Base-by-base conservation (phyloP, 306 rosid genomes). In the Quercus alba region DNA sequence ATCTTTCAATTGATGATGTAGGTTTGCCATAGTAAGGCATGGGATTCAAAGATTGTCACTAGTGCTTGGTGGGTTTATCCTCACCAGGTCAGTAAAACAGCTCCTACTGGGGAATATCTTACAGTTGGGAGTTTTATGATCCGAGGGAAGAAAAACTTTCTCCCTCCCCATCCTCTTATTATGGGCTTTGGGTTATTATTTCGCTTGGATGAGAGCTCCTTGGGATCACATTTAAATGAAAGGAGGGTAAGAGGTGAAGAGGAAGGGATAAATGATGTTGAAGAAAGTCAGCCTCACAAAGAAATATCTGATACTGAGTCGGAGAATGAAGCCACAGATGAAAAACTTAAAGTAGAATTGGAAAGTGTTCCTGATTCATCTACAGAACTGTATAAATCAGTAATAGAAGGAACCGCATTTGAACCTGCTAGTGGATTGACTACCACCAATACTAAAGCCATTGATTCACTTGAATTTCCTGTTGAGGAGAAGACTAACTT, bases 41-140 rank as follows among this genome's bases (percentile, higher is more conserved):
- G 99, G 99, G 97, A 95, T 87, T 91, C 98, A n/a, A 95, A 95
- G 83, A 95, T 95, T 71, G 98, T 95, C 82, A 95, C 98, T 8
- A 95, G 99, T 86, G 98, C 99, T 85, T 95, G 97, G 99, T 95
- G 99, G 97, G 99, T 93, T 87, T 86, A 90, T 85, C 98, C 98
- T 76, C 90, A 91, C 81, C 99, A 95, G 84, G 99, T 95, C 73
- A 95, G 97, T 87, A 95, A 95, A 93, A 95, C 99, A 82, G 99
- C 99, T 78, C 99, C 99, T 62, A 93, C 97, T 2, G 99, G 98
- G 77, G 99, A 95, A 83, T 95, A 95, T 88, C 97, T 95, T 73
- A 95, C 99, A 62, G 97, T 91, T 46, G 99, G 99, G 68, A 95
- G 99, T 88, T 95, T 95, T 82, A 95, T 95, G 97, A 93, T 93